Base-by-base conservation (phyloP, 805 yeast species). In the Candida berthetii region DNA sequence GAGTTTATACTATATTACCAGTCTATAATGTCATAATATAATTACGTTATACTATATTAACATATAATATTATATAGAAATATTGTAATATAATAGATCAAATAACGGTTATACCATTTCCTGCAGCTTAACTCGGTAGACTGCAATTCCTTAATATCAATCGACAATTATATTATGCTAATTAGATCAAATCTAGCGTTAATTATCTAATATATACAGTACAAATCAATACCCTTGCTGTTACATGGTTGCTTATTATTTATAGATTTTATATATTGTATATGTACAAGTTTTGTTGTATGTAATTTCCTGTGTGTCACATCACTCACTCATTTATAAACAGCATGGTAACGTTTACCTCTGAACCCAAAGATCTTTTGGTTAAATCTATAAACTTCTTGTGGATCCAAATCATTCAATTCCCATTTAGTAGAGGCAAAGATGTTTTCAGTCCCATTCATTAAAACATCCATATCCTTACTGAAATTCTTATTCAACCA, bases 341-440 rank as follows among this genome's bases (percentile, higher is more conserved):
- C 72, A 34, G 96, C 96, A 55, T 90, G 97, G 66, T 93, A 93
- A 60, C 99, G 78, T 73, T 91, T 93, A 51, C 99, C 98, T 68
- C 99, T 81, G 64, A 90, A 77, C 10, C 91, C 99, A 63, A 88
- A 90, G 42, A 93, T 65, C 58, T 81, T 80, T 71, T 86, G 89
- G 69, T 93, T 93, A 59, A 86, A 85, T 68, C 86, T 96, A 71
- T 84, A 91, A 14, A 88, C 86, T 60, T 91, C 97, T 27, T 90
- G 91, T 18, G 98, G 98, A 60, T 88, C 80, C 47, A 79, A 65
- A 60, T 91, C 98, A 54, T 90, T 93, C 55, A 93, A 74, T 61
- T 93, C 98, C 85, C 96, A 86, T 65, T 90, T 90, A 17, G 96
- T 85, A 27, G 95, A 82, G 35, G 86, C 84, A 62, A 84, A 93